phyloP scores from a whole-genome alignment of 1,284 basidiomycete genomes.

The Boletus mariae region DNA sequence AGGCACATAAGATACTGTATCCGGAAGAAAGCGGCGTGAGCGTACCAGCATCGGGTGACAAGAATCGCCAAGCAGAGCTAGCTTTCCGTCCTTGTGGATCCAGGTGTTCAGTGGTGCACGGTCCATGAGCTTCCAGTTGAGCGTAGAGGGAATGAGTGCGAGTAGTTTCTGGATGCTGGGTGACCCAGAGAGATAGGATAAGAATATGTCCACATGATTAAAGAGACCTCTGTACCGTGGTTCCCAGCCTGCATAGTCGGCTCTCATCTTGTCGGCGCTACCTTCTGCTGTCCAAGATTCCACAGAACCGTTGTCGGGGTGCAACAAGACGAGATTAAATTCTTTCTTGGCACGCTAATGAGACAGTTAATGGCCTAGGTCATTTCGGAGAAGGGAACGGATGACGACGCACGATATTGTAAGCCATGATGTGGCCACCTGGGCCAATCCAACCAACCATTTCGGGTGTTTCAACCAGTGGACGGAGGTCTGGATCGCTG shows the following conservation, averaged over 20 bases:
- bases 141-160: constrained; percentile 41
- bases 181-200: constrained; percentile 11
- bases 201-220: neutral
- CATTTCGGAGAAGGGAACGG: neutral
- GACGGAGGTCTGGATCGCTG: constrained; percentile 34
- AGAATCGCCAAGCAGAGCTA: constrained; percentile 53
- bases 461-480: constrained; percentile 34
- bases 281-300: constrained; percentile 43
- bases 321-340: constrained; percentile 49
- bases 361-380: neutral
- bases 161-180: constrained; percentile 49
- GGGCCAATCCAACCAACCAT: constrained; percentile 44
- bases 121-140: constrained; percentile 52
- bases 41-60: constrained; percentile 65
- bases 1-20: neutral
- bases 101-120: constrained; percentile 45
- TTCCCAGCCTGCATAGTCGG: constrained; percentile 46
- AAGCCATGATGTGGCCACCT: constrained; percentile 36
- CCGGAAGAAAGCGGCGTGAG: neutral
- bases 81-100: constrained; percentile 45
- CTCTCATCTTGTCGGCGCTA: constrained; percentile 41
- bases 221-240: constrained; percentile 35
- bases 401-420: constrained; percentile 30
- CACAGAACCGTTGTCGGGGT: constrained; percentile 40
- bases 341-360: constrained; percentile 38